These are phyloP conservation scores for Grifola frondosa DNA, from an alignment of 1,284 basidiomycete genomes.

Conservation along the genomic window DNA sequence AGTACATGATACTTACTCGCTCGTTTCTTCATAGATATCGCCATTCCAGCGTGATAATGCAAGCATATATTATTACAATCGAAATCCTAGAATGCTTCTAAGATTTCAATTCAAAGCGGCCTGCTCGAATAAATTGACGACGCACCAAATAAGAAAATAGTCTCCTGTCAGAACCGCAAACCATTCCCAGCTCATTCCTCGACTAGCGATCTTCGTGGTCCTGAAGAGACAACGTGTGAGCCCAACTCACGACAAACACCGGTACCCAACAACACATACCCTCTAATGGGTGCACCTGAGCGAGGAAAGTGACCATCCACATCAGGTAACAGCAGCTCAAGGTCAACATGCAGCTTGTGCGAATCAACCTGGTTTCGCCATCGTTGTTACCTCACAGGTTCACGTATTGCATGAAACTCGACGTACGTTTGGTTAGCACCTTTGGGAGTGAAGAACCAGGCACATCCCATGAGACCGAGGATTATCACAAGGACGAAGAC, in stretches of 20 bases:
- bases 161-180: too few species aligned
- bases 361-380: slow-evolving; percentile 80
- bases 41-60: too few species aligned
- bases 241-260: not conserved
- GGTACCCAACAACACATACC: slow-evolving; percentile 46
- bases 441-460: slow-evolving; percentile 76
- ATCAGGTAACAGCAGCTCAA: slow-evolving; percentile 85
- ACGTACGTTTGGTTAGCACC: slow-evolving; percentile 87
- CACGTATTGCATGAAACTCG: too few species aligned
- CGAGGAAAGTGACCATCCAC: slow-evolving; percentile 94
- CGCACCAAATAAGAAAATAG: slow-evolving; percentile 7
- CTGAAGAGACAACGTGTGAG: slow-evolving; percentile 11
- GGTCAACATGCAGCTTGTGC: slow-evolving; percentile 76
- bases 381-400: too few species aligned
- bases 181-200: slow-evolving; percentile 15
- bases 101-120: too few species aligned
- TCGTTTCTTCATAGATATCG: too few species aligned
- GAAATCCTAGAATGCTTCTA: too few species aligned
- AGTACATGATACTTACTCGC: too few species aligned
- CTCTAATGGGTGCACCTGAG: slow-evolving; percentile 87
- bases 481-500: slow-evolving; percentile 50
- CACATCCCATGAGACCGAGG: slow-evolving; percentile 60
- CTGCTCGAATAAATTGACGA: too few species aligned
- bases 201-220: slow-evolving; percentile 23
- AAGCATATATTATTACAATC: too few species aligned